phyloP scores from a whole-genome alignment of 805 yeast genomes.

The Cyberlindnera xylosilytica region DNA sequence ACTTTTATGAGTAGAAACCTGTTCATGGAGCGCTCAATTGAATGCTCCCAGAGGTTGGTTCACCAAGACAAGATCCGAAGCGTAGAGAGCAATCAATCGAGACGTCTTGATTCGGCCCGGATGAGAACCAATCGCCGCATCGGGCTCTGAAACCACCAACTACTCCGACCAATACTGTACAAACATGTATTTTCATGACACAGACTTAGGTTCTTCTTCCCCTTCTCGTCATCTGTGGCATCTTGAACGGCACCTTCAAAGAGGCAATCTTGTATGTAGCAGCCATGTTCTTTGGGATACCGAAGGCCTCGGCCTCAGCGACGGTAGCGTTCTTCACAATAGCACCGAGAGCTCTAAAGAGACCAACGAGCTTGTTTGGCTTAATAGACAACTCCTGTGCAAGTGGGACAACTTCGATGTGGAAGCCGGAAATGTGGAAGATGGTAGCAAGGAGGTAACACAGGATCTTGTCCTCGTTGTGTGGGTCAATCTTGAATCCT shows the following conservation, averaged over 20 bases:
- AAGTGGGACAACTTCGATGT: constrained; percentile 72
- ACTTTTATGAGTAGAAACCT: not conserved
- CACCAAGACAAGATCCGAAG: no score
- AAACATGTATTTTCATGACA: not conserved
- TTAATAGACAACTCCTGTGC: constrained; percentile 82
- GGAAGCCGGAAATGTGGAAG: constrained; percentile 72
- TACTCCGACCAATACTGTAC: no score
- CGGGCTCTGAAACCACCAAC: no score
- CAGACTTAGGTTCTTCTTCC: constrained; percentile 39
- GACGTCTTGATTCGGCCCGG: no score
- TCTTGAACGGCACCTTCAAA: constrained; percentile 81
- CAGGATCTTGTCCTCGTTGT: constrained; percentile 79
- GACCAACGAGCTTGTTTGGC: constrained; percentile 63
- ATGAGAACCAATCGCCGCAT: no score
- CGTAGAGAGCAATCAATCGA: no score
- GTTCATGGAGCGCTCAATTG: no score
- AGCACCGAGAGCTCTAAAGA: constrained; percentile 84
- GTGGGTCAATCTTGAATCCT: constrained; percentile 82
- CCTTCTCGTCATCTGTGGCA: constrained; percentile 79
- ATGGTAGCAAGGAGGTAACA: constrained; percentile 73
- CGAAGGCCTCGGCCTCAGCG: constrained; percentile 72
- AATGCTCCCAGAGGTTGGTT: no score
- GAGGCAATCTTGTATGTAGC: constrained; percentile 74
- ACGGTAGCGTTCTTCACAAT: constrained; percentile 65
- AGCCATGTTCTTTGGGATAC: constrained; percentile 58